Base-by-base conservation (phyloP, 1,284 basidiomycete genomes). In the Microbotryomycetes sp. region DNA sequence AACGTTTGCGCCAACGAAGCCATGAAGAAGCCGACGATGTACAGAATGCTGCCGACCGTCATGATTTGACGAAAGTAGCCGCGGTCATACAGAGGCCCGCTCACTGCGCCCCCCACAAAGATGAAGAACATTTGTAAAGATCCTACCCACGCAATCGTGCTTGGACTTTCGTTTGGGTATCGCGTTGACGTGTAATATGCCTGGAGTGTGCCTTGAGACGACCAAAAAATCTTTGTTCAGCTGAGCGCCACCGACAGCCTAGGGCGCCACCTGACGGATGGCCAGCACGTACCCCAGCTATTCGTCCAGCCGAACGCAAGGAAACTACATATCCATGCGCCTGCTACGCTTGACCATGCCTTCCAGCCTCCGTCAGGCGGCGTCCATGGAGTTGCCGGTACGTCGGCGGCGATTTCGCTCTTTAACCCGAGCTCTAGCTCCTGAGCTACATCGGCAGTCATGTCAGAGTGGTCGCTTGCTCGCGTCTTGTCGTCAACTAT, bases 21-120 rank as follows among this genome's bases (percentile, higher is more conserved):
- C 16, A 52, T 45, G 5, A 62, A 60, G 30, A 68, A 26, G n/a
- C 66, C 66, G 48, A 60, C 53, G 35, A 68, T 26, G 63, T 63
- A 68, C 29, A 60, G 55, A 31, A 55, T 24, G 6, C 35, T 48
- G 3, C 66, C 66, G 24, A 65, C 41, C 4, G 55, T 48, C 41
- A 68, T 62, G 15, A 65, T 63, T 27, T 63, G 59, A 21, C 52
- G 63, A 49, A 68, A 68, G 35, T 48, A 61, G 5, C 66, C 66
- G 15, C 41, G 45, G 48, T 68, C 66, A 52, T 65, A 68, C 1
- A 60, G 45, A 41, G 60, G 28, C 5, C 66, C 66, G 28, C 53
- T 46, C 29, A 54, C 21, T 45, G 65, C 54, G 15, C 63, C 60
- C 4, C 45, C 52, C 7, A 55, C 23, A 21, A 68, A 68, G 5